Percentiles rank a stretch among this genome's conserved stretches.
Evolutionary conservation across 805 yeast species (phyloP).

Genomic region (Starmerella bombi): DNA sequence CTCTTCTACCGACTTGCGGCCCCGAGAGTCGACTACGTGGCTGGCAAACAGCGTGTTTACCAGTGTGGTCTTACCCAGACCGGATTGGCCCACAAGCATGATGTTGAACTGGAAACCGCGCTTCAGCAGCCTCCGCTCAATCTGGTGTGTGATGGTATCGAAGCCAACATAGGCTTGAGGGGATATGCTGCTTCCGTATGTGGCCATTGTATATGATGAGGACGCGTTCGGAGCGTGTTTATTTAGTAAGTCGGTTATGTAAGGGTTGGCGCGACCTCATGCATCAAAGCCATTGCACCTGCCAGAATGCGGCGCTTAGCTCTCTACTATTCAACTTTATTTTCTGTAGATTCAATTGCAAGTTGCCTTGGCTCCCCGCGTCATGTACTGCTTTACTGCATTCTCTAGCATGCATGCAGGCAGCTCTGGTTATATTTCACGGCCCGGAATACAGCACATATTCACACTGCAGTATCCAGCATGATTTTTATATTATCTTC

Average conservation of each 20-base stretch:
- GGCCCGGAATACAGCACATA: too few species aligned
- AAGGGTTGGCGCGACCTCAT: too few species aligned
- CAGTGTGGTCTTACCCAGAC: conserved; percentile 86
- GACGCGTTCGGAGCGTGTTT: neutral
- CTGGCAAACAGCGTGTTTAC: conserved; percentile 83
- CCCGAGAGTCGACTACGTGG: conserved; percentile 58
- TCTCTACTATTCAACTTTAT: too few species aligned
- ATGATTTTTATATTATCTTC: too few species aligned
- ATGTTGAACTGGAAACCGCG: conserved; percentile 89
- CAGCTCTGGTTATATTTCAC: too few species aligned
- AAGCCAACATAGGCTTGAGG: conserved; percentile 86
- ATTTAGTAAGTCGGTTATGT: neutral
- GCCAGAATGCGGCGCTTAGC: too few species aligned
- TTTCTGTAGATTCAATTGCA: too few species aligned
- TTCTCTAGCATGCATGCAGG: too few species aligned
- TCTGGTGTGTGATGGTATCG: conserved; percentile 90
- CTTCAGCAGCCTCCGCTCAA: conserved; percentile 80
- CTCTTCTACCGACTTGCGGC: conserved; percentile 52
- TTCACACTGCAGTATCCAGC: too few species aligned
- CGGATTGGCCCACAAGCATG: conserved; percentile 85
- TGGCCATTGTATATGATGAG: neutral
- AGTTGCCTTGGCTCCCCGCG: too few species aligned
- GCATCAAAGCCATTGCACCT: too few species aligned
- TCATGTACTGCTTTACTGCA: too few species aligned
- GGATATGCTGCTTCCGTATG: conserved; percentile 13